Conservation (phyloP, 805 yeast genomes). For the Zygosaccharomyces gambellarensis region DNA sequence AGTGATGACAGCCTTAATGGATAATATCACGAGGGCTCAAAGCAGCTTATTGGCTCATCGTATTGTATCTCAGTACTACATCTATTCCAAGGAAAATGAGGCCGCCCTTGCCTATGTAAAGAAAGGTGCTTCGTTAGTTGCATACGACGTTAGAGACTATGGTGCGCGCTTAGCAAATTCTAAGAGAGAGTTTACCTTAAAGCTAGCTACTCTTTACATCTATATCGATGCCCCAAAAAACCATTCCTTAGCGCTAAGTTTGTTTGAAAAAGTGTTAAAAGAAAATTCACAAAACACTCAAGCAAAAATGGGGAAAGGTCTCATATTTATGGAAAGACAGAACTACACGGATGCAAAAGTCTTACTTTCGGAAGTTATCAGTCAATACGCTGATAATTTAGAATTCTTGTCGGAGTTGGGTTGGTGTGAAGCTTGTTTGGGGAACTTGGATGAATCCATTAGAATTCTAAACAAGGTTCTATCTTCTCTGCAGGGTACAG, state of each 20-base stretch:
- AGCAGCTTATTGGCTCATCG: conserved; percentile 58
- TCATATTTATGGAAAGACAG: conserved; percentile 65
- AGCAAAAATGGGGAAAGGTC: conserved; percentile 78
- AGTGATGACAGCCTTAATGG: conserved; percentile 45
- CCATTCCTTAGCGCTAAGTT: conserved; percentile 62
- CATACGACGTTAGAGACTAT: conserved; percentile 42
- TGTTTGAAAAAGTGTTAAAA: conserved; percentile 59
- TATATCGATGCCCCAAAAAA: conserved; percentile 89
- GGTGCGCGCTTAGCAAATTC: conserved; percentile 49
- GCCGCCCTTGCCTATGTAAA: conserved; percentile 57
- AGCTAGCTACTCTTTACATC: conserved; percentile 71
- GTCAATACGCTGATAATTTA: conserved; percentile 45
- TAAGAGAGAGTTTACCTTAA: conserved; percentile 54
- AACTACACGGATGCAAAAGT: conserved; percentile 50
- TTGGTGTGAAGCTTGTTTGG: conserved; percentile 68
- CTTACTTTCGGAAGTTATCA: conserved; percentile 48
- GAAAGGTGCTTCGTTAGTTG: conserved; percentile 52
- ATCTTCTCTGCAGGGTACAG: conserved; percentile 43
- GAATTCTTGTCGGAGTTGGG: conserved; percentile 66
- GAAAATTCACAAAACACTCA: conserved; percentile 44
- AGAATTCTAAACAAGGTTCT: conserved; percentile 26
- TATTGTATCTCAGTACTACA: conserved; percentile 55
- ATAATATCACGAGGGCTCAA: conserved; percentile 45
- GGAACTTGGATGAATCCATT: conserved; percentile 46
- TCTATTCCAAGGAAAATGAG: conserved; percentile 58